phyloP scores from a whole-genome alignment of 148 eudicot genomes.

The Polygonum maritimum region DNA sequence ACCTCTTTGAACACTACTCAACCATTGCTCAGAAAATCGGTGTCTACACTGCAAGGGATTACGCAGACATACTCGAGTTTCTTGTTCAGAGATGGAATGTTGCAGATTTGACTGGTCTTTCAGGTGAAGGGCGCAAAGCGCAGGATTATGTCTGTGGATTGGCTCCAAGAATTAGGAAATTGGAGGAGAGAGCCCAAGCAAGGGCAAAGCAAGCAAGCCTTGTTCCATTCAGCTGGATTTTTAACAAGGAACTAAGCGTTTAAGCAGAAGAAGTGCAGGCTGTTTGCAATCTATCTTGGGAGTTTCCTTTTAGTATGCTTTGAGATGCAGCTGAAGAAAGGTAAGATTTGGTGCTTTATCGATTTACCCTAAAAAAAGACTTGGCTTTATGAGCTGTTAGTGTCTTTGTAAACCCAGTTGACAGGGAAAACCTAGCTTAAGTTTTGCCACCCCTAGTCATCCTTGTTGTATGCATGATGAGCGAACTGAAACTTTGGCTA shows the following conservation, averaged over 20 bases:
- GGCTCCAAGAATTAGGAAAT: slow-evolving; percentile 37
- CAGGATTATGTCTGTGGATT: slow-evolving; percentile 32
- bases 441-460: neutral
- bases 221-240: slow-evolving; percentile 40
- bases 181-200: slow-evolving; percentile 38
- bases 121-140: slow-evolving; percentile 33
- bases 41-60: slow-evolving; percentile 41
- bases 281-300: neutral
- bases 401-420: neutral
- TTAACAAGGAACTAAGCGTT: slow-evolving; percentile 22
- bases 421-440: slow-evolving; percentile 2
- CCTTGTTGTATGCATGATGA: neutral
- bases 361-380: neutral
- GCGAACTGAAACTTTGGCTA: slow-evolving; percentile 5
- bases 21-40: slow-evolving; percentile 38
- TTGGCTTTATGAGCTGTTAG: neutral
- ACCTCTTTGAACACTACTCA: slow-evolving; percentile 35
- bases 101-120: slow-evolving; percentile 22
- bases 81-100: slow-evolving; percentile 39
- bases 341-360: neutral
- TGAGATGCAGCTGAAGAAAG: neutral
- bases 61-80: slow-evolving; percentile 36
- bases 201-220: slow-evolving; percentile 27
- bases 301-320: neutral
- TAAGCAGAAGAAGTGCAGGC: slow-evolving; percentile 6